Evolutionary conservation across 306 rosid genomes (phyloP).

Genomic region (Prunus kanzakura): DNA sequence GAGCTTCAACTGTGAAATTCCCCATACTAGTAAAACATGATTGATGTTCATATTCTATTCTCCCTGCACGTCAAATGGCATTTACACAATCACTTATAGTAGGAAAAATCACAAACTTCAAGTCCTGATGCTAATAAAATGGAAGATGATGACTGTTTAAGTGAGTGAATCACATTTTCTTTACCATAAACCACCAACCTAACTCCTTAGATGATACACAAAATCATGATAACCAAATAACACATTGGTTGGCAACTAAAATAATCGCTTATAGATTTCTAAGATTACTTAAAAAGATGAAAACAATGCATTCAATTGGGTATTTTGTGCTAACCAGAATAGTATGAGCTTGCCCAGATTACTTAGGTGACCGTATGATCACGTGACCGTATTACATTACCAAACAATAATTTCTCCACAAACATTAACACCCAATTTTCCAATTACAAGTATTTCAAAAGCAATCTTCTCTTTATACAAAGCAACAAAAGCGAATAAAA

Average conservation of each 20-base stretch:
- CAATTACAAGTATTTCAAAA: neutral
- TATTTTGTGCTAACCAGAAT: neutral
- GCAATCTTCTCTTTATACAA: neutral
- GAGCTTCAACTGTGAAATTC: constrained; percentile 26
- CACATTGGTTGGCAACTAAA: too few relatives aligned
- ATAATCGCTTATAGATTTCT: neutral
- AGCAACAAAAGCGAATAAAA: neutral
- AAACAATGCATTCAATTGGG: neutral
- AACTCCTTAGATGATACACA: neutral
- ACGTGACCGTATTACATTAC: too few relatives aligned
- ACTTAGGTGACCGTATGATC: too few relatives aligned
- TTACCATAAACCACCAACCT: neutral
- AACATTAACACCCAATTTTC: neutral
- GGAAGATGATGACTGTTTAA: neutral
- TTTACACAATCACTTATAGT: neutral
- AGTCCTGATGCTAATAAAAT: neutral
- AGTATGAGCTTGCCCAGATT: too few relatives aligned
- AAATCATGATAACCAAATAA: neutral
- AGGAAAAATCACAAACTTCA: neutral
- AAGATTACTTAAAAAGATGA: neutral
- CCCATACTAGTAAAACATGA: constrained; percentile 32
- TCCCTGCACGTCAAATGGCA: constrained; percentile 19
- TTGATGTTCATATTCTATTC: constrained; percentile 40
- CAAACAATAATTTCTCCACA: neutral
- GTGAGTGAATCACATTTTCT: neutral